Evolutionary conservation across 257 asterid genomes (phyloP), one percentile per base, ranked within the genome.

Genomic region (Solanum dulcamara): DNA sequence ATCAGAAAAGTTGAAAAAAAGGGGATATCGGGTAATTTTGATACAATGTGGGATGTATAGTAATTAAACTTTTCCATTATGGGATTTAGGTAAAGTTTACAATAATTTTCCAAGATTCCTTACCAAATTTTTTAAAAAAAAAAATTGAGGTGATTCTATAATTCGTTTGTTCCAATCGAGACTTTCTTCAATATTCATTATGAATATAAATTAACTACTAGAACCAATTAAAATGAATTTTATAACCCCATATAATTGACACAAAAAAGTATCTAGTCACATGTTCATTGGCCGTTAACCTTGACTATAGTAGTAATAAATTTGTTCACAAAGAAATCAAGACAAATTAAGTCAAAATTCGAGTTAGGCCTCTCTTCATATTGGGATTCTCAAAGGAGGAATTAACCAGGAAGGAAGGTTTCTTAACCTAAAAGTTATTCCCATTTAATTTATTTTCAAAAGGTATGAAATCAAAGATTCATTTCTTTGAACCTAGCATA

Each of bases 341-440:
- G 9, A 37, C 30, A 60, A n/a, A 40, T 82, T 62, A 60, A 57
- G 85, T 66, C 37, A 71, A 72, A 85, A 42, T 79, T 77, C 84
- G 57, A 46, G 75, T 79, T 85, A 75, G 87, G 87, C 37, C 51
- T 85, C 50, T n/a, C 37, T 40, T 26, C 51, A 80, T 46, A 33
- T 84, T 40, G 44, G 32, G 83, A 85, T 85, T 87, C 80, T 53
- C 81, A 22, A 64, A 50, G 62, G 26, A 70, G 70, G 81, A 51
- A 50, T 50, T 50, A 82, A 44, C 51, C 3, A 66, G 9, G 37
- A 84, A 50, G 51, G 83, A 85, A 86, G 83, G 62, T 32, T 87
- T 53, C 89, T 85, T 85, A 72, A 57, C 46, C 68, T 53, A 72
- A 86, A 86, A 88, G 87, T 84, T 87, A 87, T 88, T 87, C 90